Base-by-base conservation (phyloP, 2,329 filamentous ascomycete species). In the Colletotrichum costaricense region DNA sequence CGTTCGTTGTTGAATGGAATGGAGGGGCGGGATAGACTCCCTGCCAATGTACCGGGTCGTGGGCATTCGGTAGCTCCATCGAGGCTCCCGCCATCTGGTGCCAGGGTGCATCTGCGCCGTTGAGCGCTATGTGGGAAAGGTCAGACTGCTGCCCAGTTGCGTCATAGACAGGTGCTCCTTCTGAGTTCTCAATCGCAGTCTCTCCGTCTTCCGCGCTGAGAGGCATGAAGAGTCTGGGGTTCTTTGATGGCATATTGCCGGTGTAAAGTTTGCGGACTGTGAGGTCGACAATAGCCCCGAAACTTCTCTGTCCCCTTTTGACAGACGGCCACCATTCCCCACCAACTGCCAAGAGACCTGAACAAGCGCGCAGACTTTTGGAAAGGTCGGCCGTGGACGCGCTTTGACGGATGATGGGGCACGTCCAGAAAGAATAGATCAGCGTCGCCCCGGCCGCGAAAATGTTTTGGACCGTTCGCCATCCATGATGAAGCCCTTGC, bases 321-420 rank as follows among this genome's bases (percentile, higher is more conserved):
- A 80, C 80, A 0, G 80, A 82, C 7, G 81, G 81, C 83, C 83
- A 84, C 82, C 82, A 84, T 65, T 84, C 82, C 4, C 82, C 81
- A 4, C 82, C 82, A 19, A 82, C 78, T n/a, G 80, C 82, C 3
- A 84, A 77, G 3, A 83, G 77, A 54, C 79, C 83, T 0, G 82
- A 82, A 55, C 81, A 83, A 0, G 76, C 78, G 7, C 82, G 78
- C 16, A 79, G 46, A n/a, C 72, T 76, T 38, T 64, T 74, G 2
- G 76, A 72, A 22, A 78, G 55, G 14, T 74, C 67, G 4, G 69
- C 24, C 0, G 67, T 66, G 0, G 75, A 75, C 1, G 77, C 77
- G 0, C 71, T 74, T 14, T 78, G 77, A 1, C 82, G 76, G 1
- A 80, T 77, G 2, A 64, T 63, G 0, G 71, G 5, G 3, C 80